Percentiles rank a stretch among this genome's conserved stretches.
Conservation (phyloP, 495 filamentous ascomycete genomes). For the Aspergillus ostianus region DNA sequence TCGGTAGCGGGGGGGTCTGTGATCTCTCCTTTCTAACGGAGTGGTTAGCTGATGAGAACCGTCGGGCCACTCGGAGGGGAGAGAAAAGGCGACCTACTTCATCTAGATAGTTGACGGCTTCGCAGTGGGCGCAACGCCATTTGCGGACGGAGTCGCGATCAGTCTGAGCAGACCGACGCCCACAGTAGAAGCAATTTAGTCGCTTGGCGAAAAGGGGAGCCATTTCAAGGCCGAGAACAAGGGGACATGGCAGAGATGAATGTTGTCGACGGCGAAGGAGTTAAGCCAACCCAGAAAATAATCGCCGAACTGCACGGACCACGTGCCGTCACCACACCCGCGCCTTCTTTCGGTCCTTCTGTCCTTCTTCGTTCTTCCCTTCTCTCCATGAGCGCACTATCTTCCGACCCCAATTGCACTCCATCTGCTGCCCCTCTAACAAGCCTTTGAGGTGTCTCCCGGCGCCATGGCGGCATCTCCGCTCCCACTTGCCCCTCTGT, state of each 20-base stretch:
- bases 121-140: conserved; percentile 72
- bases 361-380: neutral
- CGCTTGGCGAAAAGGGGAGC: conserved; percentile 45
- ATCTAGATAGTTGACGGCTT: conserved; percentile 81
- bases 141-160: conserved; percentile 51
- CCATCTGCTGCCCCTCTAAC: neutral
- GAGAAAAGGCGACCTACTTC: conserved; percentile 39
- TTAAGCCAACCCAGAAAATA: conserved; percentile 32
- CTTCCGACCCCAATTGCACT: neutral
- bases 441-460: neutral
- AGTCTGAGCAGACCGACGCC: conserved; percentile 54
- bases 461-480: neutral
- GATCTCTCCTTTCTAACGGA: conserved; percentile 70
- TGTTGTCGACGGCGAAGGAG: conserved; percentile 18
- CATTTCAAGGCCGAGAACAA: conserved; percentile 40
- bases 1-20: conserved; percentile 75
- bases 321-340: conserved; percentile 20
- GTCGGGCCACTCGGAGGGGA: conserved; percentile 4
- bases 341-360: conserved; percentile 4
- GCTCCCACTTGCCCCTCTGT: neutral
- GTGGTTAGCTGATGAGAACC: conserved; percentile 2
- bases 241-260: conserved; percentile 6
- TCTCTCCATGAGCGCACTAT: neutral
- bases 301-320: conserved; percentile 35
- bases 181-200: conserved; percentile 77